Conservation (phyloP, 306 rosid species). For the Cercis canadensis region DNA sequence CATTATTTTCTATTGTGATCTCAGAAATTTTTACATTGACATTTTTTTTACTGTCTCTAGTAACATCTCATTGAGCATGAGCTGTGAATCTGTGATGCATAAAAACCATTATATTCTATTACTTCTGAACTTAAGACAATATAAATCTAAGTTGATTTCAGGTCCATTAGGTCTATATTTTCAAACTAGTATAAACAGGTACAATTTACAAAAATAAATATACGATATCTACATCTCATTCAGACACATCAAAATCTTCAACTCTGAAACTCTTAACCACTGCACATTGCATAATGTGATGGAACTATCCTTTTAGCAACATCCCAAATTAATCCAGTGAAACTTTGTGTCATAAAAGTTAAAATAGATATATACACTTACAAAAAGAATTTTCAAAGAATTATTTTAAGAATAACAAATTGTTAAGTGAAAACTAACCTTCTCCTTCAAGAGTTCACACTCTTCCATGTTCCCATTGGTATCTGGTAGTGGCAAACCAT, state of each 20-base stretch:
- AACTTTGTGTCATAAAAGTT: neutral
- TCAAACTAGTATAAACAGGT: too few relatives aligned
- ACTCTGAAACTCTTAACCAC: neutral
- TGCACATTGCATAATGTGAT: neutral
- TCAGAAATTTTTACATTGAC: too few relatives aligned
- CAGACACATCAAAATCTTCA: neutral
- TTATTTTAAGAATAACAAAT: neutral
- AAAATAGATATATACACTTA: neutral
- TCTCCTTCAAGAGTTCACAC: constrained; percentile 82
- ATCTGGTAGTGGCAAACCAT: constrained; percentile 51
- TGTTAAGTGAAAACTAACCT: constrained; percentile 56
- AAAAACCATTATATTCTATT: too few relatives aligned
- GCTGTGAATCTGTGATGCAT: too few relatives aligned
- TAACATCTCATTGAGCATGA: too few relatives aligned
- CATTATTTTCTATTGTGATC: too few relatives aligned
- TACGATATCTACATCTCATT: neutral
- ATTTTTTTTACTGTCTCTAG: too few relatives aligned
- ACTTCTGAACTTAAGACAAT: neutral
- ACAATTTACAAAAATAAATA: too few relatives aligned
- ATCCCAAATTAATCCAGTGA: neutral
- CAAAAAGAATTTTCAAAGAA: neutral
- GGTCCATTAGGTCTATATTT: too few relatives aligned
- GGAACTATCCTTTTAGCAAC: neutral
- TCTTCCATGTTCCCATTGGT: constrained; percentile 70
- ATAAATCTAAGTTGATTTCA: neutral